Evolutionary conservation across 169 alveolate genomes (phyloP).

Genomic region (Babesia bigemina): DNA sequence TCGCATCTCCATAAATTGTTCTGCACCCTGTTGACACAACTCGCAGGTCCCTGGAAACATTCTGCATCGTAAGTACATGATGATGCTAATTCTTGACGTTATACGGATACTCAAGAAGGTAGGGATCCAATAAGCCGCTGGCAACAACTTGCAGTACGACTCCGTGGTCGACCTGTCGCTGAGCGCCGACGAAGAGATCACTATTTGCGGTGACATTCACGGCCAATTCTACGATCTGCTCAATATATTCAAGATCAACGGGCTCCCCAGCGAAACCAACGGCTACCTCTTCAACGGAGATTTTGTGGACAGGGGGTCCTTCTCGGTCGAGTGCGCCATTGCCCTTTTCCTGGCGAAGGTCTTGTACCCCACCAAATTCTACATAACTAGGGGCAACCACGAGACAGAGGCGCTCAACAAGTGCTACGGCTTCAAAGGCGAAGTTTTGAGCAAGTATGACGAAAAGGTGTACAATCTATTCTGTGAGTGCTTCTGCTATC

Average conservation of each 20-base stretch:
- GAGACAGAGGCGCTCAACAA: slow-evolving; percentile 96
- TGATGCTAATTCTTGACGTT: slow-evolving; percentile 86
- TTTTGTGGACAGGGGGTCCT: slow-evolving; percentile 99
- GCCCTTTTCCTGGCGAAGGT: slow-evolving; percentile 89
- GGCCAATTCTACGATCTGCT: slow-evolving; percentile 98
- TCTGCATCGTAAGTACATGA: slow-evolving; percentile 92
- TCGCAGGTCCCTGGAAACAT: slow-evolving; percentile 89
- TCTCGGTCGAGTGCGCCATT: slow-evolving; percentile 92
- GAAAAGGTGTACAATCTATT: slow-evolving; percentile 92
- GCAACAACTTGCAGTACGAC: slow-evolving; percentile 41
- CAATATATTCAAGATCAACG: slow-evolving; percentile 95
- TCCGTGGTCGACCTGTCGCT: slow-evolving; percentile 88
- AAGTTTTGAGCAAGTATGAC: slow-evolving; percentile 95
- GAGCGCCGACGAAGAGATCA: slow-evolving; percentile 90
- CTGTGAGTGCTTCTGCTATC: slow-evolving; percentile 90
- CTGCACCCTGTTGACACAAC: not conserved
- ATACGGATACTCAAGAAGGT: slow-evolving; percentile 86
- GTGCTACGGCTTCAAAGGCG: slow-evolving; percentile 99
- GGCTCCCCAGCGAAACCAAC: slow-evolving; percentile 93
- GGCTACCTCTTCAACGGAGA: slow-evolving; percentile 99
- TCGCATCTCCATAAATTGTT: not conserved
- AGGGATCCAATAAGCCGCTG: slow-evolving; percentile 1
- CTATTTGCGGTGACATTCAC: slow-evolving; percentile 99
- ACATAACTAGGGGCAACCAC: slow-evolving; percentile 98
- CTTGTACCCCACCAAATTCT: slow-evolving; percentile 93